These are phyloP conservation scores for Cydonia oblonga DNA, from an alignment of 331 rosid species.

Conservation along the genomic window DNA sequence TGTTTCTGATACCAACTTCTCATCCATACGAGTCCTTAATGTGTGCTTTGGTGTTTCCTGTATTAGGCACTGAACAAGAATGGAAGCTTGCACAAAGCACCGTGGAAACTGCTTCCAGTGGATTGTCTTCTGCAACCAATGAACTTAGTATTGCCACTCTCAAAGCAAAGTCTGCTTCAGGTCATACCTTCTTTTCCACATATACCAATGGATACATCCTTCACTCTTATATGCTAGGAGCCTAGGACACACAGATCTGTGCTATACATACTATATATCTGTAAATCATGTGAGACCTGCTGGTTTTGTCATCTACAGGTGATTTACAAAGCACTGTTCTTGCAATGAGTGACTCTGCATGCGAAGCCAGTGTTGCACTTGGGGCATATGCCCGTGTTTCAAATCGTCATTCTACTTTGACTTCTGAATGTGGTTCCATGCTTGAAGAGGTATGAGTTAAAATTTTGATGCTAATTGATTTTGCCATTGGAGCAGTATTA, in stretches of 20 bases:
- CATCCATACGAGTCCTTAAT: slow-evolving; percentile 7
- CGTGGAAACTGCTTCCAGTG: slow-evolving; percentile 82
- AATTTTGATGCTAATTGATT: not conserved
- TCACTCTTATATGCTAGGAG: not conserved
- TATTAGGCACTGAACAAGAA: slow-evolving; percentile 85
- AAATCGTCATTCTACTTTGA: slow-evolving; percentile 78
- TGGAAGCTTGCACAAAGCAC: slow-evolving; percentile 85
- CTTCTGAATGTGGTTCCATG: slow-evolving; percentile 97
- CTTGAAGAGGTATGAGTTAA: slow-evolving; percentile 74
- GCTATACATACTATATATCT: not conserved
- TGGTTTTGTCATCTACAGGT: slow-evolving; percentile 32
- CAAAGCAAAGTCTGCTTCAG: slow-evolving; percentile 87
- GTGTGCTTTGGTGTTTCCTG: slow-evolving; percentile 22
- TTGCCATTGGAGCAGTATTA: not conserved
- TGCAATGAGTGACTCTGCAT: slow-evolving; percentile 86
- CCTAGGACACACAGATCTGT: not conserved
- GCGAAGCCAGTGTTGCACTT: slow-evolving; percentile 64
- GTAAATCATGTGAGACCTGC: not conserved
- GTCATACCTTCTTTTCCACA: slow-evolving; percentile 23
- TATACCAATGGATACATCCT: not conserved
- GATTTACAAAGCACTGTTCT: slow-evolving; percentile 73
- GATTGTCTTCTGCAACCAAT: slow-evolving; percentile 59
- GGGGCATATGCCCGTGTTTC: slow-evolving; percentile 59
- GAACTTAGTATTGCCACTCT: slow-evolving; percentile 66
- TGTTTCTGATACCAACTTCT: slow-evolving; percentile 11